Conservation (phyloP, 2,329 filamentous ascomycete species). For the Alternaria angustiovoidea region DNA sequence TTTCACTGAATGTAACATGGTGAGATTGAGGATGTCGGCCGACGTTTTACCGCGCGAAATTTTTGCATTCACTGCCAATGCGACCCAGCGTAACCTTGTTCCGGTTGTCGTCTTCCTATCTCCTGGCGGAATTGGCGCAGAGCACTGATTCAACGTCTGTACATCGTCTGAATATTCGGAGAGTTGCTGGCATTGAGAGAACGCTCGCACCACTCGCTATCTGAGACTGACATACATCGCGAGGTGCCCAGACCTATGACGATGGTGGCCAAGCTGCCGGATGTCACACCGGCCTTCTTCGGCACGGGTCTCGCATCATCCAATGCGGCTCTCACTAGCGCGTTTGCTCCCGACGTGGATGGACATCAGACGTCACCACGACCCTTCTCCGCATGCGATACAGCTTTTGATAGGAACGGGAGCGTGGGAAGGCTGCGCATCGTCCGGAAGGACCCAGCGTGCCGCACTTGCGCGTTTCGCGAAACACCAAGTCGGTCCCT, state of each 20-base stretch:
- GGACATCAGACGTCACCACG: constrained; percentile 22
- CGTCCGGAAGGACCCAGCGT: neutral
- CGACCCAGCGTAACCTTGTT: constrained; percentile 4
- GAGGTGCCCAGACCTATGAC: constrained; percentile 8
- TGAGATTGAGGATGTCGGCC: neutral
- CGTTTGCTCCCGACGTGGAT: constrained; percentile 30
- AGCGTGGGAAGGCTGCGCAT: neutral
- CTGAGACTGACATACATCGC: neutral
- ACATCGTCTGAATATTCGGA: neutral
- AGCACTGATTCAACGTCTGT: neutral
- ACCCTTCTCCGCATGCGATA: constrained; percentile 11
- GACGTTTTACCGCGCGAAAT: constrained; percentile 13
- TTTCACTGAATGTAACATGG: constrained; percentile 10
- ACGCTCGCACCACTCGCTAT: neutral
- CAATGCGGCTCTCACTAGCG: constrained; percentile 32
- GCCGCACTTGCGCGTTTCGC: constrained; percentile 1
- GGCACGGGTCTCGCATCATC: constrained; percentile 19
- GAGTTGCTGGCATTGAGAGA: neutral
- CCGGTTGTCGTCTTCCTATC: neutral
- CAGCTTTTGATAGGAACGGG: constrained; percentile 1
- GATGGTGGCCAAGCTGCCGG: constrained; percentile 4
- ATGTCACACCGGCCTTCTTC: constrained; percentile 11
- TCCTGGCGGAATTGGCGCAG: constrained; percentile 3
- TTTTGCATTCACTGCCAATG: constrained; percentile 9
- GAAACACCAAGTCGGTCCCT: neutral